Evolutionary conservation across 2,329 filamentous ascomycete genomes (phyloP).

Genomic region (Aspergillus oerlinghausenensis): DNA sequence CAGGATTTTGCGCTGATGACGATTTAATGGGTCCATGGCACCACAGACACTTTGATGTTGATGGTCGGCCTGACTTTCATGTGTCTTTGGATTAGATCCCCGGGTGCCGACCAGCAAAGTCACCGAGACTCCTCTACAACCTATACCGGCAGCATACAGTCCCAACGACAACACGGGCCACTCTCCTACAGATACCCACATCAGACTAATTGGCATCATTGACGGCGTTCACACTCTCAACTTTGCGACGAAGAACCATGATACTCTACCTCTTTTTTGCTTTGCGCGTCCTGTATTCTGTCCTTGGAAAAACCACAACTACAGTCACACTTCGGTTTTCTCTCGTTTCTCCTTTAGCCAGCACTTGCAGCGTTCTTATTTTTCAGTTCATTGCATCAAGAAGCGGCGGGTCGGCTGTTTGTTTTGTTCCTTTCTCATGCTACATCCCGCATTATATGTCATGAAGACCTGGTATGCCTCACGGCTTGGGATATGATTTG

Average conservation of each 20-base stretch:
- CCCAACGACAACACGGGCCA: constrained; percentile 31
- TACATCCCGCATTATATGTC: constrained; percentile 41
- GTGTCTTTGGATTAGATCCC: constrained; percentile 21
- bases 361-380: constrained; percentile 38
- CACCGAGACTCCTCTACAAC: constrained; percentile 13
- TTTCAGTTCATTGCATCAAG: constrained; percentile 36
- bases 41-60: constrained; percentile 28
- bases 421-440: constrained; percentile 34
- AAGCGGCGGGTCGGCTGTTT: constrained; percentile 47
- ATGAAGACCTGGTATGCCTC: constrained; percentile 48
- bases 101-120: constrained; percentile 13
- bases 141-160: constrained; percentile 42
- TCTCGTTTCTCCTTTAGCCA: constrained; percentile 9
- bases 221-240: constrained; percentile 51
- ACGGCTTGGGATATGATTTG: constrained; percentile 44
- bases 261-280: constrained; percentile 36
- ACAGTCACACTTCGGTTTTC: constrained; percentile 12
- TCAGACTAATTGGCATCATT: constrained; percentile 48
- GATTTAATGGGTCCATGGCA: constrained; percentile 54
- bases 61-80: constrained; percentile 21
- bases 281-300: constrained; percentile 25
- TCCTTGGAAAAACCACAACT: constrained; percentile 40
- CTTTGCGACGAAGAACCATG: constrained; percentile 37
- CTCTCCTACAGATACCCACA: constrained; percentile 31
- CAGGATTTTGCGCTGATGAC: constrained; percentile 76